A percentile compares a stretch with the other conserved stretches of the same genome.
Conservation (phyloP, 495 filamentous ascomycete genomes). For the Daldinia childiae region DNA sequence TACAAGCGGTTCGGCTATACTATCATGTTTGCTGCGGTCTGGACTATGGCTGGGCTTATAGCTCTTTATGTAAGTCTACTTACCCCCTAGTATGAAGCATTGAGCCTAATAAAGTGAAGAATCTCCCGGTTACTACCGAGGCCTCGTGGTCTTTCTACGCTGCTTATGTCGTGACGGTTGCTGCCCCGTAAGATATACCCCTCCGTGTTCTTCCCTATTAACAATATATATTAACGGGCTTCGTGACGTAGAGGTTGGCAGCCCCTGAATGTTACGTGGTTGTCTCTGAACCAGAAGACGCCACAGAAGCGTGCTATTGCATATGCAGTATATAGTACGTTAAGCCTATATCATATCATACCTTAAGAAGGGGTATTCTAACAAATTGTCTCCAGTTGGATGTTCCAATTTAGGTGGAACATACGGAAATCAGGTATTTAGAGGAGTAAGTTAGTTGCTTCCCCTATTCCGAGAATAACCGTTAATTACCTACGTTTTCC, state of each 20-base stretch:
- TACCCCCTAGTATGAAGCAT: background rate
- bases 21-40: slow-evolving; percentile 24
- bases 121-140: slow-evolving; percentile 23
- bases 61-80: slow-evolving; percentile 22
- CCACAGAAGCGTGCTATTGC: slow-evolving; percentile 32
- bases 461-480: background rate
- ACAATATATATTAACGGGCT: background rate
- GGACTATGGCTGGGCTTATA: slow-evolving; percentile 33
- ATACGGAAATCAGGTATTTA: slow-evolving; percentile 35
- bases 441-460: slow-evolving; percentile 24
- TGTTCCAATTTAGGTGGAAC: slow-evolving; percentile 34
- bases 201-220: background rate
- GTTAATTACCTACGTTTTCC: background rate
- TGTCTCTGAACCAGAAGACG: slow-evolving; percentile 30
- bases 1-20: slow-evolving; percentile 32
- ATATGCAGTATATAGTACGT: slow-evolving; percentile 30
- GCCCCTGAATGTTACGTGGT: slow-evolving; percentile 33
- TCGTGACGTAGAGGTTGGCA: slow-evolving; percentile 24
- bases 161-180: slow-evolving; percentile 30
- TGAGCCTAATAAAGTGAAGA: slow-evolving; percentile 12
- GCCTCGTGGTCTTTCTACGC: slow-evolving; percentile 38
- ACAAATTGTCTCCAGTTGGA: slow-evolving; percentile 18
- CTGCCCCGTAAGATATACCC: slow-evolving; percentile 23
- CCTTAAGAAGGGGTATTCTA: background rate
- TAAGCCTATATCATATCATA: background rate